Evolutionary conservation across 768 basidiomycete species (phyloP), one percentile per base, ranked within the genome.

Genomic region (Amanita exitialis): DNA sequence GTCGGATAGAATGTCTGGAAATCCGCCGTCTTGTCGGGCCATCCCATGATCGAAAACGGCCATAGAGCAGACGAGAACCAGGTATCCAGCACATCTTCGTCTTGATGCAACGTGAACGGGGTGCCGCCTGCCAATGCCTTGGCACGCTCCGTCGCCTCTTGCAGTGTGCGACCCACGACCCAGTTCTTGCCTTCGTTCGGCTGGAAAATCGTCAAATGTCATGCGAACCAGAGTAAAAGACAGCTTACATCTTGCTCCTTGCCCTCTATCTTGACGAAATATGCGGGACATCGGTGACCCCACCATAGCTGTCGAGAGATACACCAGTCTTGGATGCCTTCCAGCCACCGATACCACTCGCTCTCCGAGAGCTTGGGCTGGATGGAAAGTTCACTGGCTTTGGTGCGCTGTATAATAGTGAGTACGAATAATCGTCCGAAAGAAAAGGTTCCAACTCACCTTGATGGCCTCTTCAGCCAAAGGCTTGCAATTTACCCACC

Each of bases 291-390:
- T 51, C 96, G 82, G 62, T 98, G 95, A 25, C 96, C 95, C 95
- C 95, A 98, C 96, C 96, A 99, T 15, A 98, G 76, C 62, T 99
- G 96, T 49, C 96, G 87, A 2, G 96, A 98, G 61, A 98, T 86
- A 69, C 96, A 99, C 96, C 96, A 99, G 62, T 98, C 96, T 67
- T 97, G 92, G 53, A 96, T 91, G 57, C 78, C 80, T 56, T 93
- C 90, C 34, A 98, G 70, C 95, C 96, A 98, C 52, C 90, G 78
- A 64, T 88, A 93, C 94, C 93, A 98, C 36, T 99, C 95, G 39
- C 77, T 80, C 61, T 96, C 95, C 7, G 88, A 93, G 46, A 78
- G 75, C 59, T 89, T 88, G 2, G 95, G 96, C 6, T 74, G 66
- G 53, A 98, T 92, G 38, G 73, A 57, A 41, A 97, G 74, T 62